Evolutionary conservation across 176 grass and related monocot species (phyloP).

Genomic region (Cenchrus americanus): DNA sequence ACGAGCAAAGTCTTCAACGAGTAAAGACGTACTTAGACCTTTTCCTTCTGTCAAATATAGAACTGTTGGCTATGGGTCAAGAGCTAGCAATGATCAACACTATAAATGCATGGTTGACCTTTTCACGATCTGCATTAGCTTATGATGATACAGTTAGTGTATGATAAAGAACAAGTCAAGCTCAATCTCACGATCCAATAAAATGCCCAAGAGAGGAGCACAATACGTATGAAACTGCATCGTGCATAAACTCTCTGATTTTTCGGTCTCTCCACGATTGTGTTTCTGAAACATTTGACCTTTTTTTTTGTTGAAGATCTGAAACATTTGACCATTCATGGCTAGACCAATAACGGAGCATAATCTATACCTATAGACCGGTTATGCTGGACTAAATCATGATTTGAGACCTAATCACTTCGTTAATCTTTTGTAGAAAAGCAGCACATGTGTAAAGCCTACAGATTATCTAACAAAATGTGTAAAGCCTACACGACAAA

Average conservation of each 20-base stretch:
- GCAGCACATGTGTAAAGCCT: neutral
- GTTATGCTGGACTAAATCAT: neutral
- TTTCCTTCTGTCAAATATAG: neutral
- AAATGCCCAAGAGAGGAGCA: neutral
- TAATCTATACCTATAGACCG: neutral
- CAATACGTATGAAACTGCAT: neutral
- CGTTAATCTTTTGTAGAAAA: neutral
- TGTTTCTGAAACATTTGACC: neutral
- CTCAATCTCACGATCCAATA: neutral
- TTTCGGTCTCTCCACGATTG: neutral
- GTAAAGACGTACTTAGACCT: neutral
- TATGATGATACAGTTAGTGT: neutral
- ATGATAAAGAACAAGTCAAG: neutral
- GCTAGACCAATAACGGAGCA: neutral
- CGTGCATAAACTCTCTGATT: no score
- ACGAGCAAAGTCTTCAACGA: neutral
- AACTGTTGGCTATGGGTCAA: slow-evolving; percentile 7
- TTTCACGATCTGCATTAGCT: neutral
- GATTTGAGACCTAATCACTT: neutral
- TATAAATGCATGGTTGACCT: neutral
- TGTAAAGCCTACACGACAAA: neutral
- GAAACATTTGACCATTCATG: neutral
- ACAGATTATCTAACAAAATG: neutral
- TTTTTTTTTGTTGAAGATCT: neutral
- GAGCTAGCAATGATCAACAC: neutral